Percentiles rank a stretch among this genome's conserved stretches.
These are phyloP conservation scores for Aspergillus calidoustus DNA, from an alignment of 2,329 filamentous ascomycete species.

Conservation along the genomic window DNA sequence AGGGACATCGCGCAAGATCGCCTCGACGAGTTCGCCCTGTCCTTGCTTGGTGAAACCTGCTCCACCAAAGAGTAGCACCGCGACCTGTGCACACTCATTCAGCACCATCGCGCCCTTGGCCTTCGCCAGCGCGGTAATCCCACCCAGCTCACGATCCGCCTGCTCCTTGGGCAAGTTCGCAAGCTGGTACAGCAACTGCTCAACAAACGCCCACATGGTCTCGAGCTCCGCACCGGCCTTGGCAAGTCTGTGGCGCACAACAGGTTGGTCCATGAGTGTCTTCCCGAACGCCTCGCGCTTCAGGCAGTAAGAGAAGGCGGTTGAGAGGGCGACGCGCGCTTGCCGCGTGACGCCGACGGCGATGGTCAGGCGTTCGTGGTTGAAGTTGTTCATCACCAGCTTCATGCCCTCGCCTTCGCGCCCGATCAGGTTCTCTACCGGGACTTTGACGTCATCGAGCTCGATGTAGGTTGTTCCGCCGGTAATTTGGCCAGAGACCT, in stretches of 20 bases:
- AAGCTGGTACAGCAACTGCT: slow-evolving; percentile 72
- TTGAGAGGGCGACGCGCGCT: slow-evolving; percentile 62
- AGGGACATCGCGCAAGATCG: slow-evolving; percentile 67
- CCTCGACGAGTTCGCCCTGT: slow-evolving; percentile 73
- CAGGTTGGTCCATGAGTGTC: slow-evolving; percentile 72
- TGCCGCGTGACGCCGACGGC: slow-evolving; percentile 67
- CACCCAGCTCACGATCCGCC: slow-evolving; percentile 63
- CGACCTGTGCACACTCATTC: slow-evolving; percentile 71
- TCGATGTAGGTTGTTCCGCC: slow-evolving; percentile 77
- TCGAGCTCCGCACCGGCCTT: slow-evolving; percentile 72
- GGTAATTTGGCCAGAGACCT: slow-evolving; percentile 67
- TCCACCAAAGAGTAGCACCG: slow-evolving; percentile 73
- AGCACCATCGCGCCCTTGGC: slow-evolving; percentile 73
- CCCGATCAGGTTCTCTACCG: slow-evolving; percentile 71
- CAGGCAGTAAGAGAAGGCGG: slow-evolving; percentile 66
- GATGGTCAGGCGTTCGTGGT: slow-evolving; percentile 74
- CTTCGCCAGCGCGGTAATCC: slow-evolving; percentile 73
- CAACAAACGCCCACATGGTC: slow-evolving; percentile 72
- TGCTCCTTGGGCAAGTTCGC: slow-evolving; percentile 59
- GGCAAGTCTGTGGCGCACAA: slow-evolving; percentile 73
- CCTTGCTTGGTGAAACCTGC: slow-evolving; percentile 71
- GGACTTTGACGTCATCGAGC: slow-evolving; percentile 74
- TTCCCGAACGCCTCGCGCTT: slow-evolving; percentile 72
- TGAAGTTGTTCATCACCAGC: slow-evolving; percentile 80
- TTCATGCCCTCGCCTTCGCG: slow-evolving; percentile 72